These are phyloP conservation scores for Lachnellula arida DNA, from an alignment of 2,329 filamentous ascomycete genomes.

Conservation along the genomic window DNA sequence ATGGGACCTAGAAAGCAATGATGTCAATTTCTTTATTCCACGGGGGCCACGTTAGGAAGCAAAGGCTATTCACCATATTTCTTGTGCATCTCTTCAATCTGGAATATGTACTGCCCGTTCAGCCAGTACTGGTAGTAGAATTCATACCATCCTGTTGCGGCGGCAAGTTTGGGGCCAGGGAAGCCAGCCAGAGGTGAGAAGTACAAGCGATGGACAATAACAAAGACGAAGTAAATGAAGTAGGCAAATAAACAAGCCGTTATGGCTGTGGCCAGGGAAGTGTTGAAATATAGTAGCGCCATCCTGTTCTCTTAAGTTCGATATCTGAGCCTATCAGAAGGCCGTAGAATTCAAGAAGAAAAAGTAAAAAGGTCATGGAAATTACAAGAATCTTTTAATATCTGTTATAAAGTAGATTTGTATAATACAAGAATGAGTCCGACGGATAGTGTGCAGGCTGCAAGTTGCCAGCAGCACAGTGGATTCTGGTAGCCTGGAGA, in stretches of 20 bases:
- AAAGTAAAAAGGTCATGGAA: too few relatives aligned
- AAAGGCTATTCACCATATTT: slow-evolving; percentile 33
- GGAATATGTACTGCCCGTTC: slow-evolving; percentile 37
- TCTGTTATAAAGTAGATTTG: too few relatives aligned
- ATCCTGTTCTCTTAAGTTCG: too few relatives aligned
- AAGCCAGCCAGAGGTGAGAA: slow-evolving; percentile 29
- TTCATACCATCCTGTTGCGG: slow-evolving; percentile 23
- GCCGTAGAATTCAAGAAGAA: too few relatives aligned
- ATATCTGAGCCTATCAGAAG: too few relatives aligned
- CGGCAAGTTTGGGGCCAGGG: slow-evolving; percentile 30
- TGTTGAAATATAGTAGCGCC: too few relatives aligned
- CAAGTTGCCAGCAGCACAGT: too few relatives aligned
- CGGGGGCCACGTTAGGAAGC: not conserved
- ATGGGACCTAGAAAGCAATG: slow-evolving; percentile 23
- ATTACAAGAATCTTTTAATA: too few relatives aligned
- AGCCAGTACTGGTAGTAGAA: slow-evolving; percentile 38
- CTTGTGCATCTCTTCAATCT: slow-evolving; percentile 40
- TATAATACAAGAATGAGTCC: too few relatives aligned
- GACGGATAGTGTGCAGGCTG: too few relatives aligned
- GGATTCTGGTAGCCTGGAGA: too few relatives aligned
- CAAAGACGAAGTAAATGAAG: not conserved
- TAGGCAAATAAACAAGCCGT: not conserved
- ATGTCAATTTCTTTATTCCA: not conserved
- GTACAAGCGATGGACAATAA: slow-evolving; percentile 19
- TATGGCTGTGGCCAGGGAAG: not conserved